These are phyloP conservation scores for Globisporangium orthogonon DNA, from an alignment of 352 stramenopile species.

Conservation along the genomic window DNA sequence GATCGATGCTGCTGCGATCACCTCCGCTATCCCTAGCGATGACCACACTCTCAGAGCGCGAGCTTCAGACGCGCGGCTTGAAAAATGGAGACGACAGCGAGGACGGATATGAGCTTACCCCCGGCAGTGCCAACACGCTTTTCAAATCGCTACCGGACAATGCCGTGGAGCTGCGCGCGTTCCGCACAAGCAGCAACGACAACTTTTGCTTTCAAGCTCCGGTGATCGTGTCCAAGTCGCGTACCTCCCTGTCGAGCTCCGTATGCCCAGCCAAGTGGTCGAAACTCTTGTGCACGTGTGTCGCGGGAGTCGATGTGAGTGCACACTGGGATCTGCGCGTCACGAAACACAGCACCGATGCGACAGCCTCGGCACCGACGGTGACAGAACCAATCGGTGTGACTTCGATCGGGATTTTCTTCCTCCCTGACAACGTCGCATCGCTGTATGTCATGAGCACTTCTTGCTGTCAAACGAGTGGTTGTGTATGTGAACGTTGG, in stretches of 20 bases:
- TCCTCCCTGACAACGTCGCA: slow-evolving; percentile 25
- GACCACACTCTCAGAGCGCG: neutral
- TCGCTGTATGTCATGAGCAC: slow-evolving; percentile 15
- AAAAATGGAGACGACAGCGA: neutral
- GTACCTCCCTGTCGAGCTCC: neutral
- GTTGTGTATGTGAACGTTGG: neutral
- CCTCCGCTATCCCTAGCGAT: too few species aligned
- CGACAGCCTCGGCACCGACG: slow-evolving; percentile 7
- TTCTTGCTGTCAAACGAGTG: neutral
- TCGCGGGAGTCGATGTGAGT: neutral
- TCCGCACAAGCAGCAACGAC: neutral
- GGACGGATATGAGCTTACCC: neutral
- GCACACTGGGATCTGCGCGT: neutral
- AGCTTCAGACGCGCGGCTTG: neutral
- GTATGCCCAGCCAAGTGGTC: slow-evolving; percentile 4
- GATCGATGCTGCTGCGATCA: too few species aligned
- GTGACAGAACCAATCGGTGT: slow-evolving; percentile 27
- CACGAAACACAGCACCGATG: neutral
- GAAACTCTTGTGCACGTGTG: slow-evolving; percentile 4
- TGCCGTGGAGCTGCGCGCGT: slow-evolving; percentile 2
- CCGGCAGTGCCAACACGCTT: slow-evolving; percentile 5
- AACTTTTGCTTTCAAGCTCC: slow-evolving; percentile 8
- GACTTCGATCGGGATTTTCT: slow-evolving; percentile 38
- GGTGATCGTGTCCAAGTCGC: slow-evolving; percentile 4
- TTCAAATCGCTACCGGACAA: neutral